Percentiles rank a stretch among this genome's conserved stretches.
Evolutionary conservation across 768 basidiomycete species (phyloP).

Genomic region (Rhodotorula paludigena): DNA sequence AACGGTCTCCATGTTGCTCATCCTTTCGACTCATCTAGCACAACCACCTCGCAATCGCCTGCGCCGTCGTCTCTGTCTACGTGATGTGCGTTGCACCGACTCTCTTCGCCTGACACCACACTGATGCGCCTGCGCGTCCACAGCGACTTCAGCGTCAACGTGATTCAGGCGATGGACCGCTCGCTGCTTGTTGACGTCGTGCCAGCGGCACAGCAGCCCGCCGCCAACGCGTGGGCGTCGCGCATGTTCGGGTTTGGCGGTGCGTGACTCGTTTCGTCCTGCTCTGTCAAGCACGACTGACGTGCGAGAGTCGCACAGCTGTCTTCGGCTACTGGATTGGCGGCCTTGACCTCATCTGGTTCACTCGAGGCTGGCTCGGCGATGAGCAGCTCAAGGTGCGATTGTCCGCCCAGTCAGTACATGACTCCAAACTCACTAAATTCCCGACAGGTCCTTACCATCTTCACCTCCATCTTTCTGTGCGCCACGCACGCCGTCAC

Average conservation of each 20-base stretch:
- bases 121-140: not conserved
- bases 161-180: conserved; percentile 84
- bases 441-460: conserved; percentile 52
- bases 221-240: conserved; percentile 91
- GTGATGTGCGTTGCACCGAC: conserved; percentile 49
- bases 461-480: conserved; percentile 66
- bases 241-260: conserved; percentile 82
- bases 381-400: conserved; percentile 68
- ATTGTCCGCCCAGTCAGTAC: not conserved
- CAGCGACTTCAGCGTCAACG: conserved; percentile 39
- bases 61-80: conserved; percentile 70
- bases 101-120: conserved; percentile 39
- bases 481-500: conserved; percentile 63
- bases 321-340: conserved; percentile 37
- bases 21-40: conserved; percentile 51
- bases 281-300: not conserved
- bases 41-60: conserved; percentile 62
- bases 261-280: not conserved
- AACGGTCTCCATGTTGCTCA: not conserved
- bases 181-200: conserved; percentile 82
- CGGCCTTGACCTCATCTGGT: conserved; percentile 55
- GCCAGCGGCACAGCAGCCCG: conserved; percentile 66
- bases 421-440: not conserved
- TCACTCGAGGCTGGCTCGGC: conserved; percentile 65
- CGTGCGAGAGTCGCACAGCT: not conserved